Conservation (phyloP, 306 rosid species). For the Heteromeles arbutifolia region DNA sequence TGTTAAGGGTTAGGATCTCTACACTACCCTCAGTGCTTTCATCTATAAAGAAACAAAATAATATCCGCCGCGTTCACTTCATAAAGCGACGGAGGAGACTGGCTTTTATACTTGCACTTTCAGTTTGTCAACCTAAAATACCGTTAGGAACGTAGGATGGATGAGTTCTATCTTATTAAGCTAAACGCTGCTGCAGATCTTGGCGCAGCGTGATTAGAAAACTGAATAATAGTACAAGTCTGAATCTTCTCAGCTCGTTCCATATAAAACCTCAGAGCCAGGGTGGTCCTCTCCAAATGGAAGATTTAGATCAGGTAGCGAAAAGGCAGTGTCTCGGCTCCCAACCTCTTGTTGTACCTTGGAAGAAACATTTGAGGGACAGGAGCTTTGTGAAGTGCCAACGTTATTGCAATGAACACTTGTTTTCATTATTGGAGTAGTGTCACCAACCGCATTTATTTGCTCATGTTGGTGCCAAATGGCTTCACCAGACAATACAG, state of each 20-base stretch:
- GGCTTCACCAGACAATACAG: conserved; percentile 13
- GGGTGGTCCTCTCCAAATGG: conserved; percentile 45
- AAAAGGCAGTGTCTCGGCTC: conserved; percentile 27
- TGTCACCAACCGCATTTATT: conserved; percentile 14
- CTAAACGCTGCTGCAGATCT: conserved; percentile 17
- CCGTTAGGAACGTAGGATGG: conserved; percentile 16
- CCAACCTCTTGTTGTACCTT: conserved; percentile 34
- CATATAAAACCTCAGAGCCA: conserved; percentile 8
- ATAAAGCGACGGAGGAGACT: conserved; percentile 22
- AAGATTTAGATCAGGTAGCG: conserved; percentile 83
- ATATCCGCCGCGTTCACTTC: conserved; percentile 19
- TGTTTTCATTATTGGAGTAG: conserved; percentile 8
- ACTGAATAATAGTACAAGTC: conserved; percentile 18
- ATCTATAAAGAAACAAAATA: conserved; percentile 13
- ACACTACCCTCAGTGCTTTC: conserved; percentile 33
- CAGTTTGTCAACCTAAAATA: conserved; percentile 35
- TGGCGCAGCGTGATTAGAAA: conserved; percentile 14
- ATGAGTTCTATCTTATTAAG: conserved; percentile 23
- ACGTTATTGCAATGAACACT: conserved; percentile 7
- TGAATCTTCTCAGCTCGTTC: conserved; percentile 24
- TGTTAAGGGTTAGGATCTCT: conserved; percentile 32
- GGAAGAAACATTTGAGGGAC: conserved; percentile 22
- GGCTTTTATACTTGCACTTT: conserved; percentile 36
- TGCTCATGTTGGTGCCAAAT: conserved; percentile 15
- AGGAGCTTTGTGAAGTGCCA: conserved; percentile 4